A percentile compares a stretch with the other conserved stretches of the same genome.
Evolutionary conservation across 768 basidiomycete genomes (phyloP).

Genomic region (Psilocybe azurescens): DNA sequence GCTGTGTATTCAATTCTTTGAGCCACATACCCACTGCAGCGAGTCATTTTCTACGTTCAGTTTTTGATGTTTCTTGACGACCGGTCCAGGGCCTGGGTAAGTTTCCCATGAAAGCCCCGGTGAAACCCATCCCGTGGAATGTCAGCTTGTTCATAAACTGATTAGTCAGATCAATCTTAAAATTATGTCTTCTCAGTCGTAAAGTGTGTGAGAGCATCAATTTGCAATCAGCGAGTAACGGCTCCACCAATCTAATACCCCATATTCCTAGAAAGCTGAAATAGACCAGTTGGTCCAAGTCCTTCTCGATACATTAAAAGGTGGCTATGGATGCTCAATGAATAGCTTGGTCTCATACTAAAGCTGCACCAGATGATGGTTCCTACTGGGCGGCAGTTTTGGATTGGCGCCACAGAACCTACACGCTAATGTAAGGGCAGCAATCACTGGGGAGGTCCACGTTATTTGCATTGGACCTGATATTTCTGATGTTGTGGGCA

Average conservation of each 20-base stretch:
- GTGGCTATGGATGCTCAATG: not conserved
- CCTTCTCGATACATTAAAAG: conserved; percentile 13
- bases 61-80: too few species aligned
- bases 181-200: too few species aligned
- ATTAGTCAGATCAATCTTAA: too few species aligned
- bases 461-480: conserved; percentile 27
- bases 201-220: too few species aligned
- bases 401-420: conserved; percentile 20
- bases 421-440: conserved; percentile 23
- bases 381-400: conserved; percentile 25
- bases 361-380: conserved; percentile 18
- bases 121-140: too few species aligned
- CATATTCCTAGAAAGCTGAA: conserved; percentile 9
- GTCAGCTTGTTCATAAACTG: too few species aligned
- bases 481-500: conserved; percentile 31
- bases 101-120: too few species aligned
- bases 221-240: too few species aligned
- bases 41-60: too few species aligned
- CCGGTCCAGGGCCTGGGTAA: too few species aligned
- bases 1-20: too few species aligned
- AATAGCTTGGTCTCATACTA: not conserved
- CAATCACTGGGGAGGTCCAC: conserved; percentile 31
- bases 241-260: not conserved
- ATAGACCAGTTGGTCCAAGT: conserved; percentile 10
- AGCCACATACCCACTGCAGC: too few species aligned